Base-by-base conservation (phyloP, 441 rosid species). In the Dalechampia spathulata region DNA sequence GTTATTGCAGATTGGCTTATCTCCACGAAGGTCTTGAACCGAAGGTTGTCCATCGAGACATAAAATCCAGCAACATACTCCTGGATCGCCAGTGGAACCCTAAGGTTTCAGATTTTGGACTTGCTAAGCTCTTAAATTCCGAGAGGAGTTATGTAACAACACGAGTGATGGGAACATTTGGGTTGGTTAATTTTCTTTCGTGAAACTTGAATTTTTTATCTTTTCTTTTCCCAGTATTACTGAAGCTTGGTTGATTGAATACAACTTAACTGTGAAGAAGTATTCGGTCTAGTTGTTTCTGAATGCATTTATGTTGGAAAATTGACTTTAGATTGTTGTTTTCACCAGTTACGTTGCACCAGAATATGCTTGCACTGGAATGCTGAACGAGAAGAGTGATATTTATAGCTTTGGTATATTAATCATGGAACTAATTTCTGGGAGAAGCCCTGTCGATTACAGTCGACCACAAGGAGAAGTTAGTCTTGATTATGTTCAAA, bases 11-110 rank as follows among this genome's bases (percentile, higher is more conserved):
- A 70, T 76, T 91, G 79, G 98, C 98, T 47, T 91, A 91, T 65
- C 91, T 92, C 66, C 98, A 92, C 39, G 98, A 88, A 71, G 98
- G 98, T 71, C 96, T 92, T 61, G 98, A 91, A 66, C 98, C 98
- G 4, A 91, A 91, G 71, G 98, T 91, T 53, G 96, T 91, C 57
- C 98, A 91, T 60, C 75, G 98, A 32, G 98, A 91, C 69, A 83
- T 91, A 26, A 91, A 91, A 70, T 86, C 95, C 38, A 81, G 87
- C 71, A 86, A 88, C 76, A 88, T 91, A 67, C 78, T 91, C 51
- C 82, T 92, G 57, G 98, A 92, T 72, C 81, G 77, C 60, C 95
- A 83, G 32, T 88, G 96, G 98, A 77, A 86, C 56, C 42, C 96
- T 16, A 92, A 84, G 72, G 93, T 92, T 42, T 92, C 98, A 9